A percentile compares a stretch with the other conserved stretches of the same genome.
phyloP scores from a whole-genome alignment of 495 filamentous ascomycete genomes.

The Mytilinidion resinicola region DNA sequence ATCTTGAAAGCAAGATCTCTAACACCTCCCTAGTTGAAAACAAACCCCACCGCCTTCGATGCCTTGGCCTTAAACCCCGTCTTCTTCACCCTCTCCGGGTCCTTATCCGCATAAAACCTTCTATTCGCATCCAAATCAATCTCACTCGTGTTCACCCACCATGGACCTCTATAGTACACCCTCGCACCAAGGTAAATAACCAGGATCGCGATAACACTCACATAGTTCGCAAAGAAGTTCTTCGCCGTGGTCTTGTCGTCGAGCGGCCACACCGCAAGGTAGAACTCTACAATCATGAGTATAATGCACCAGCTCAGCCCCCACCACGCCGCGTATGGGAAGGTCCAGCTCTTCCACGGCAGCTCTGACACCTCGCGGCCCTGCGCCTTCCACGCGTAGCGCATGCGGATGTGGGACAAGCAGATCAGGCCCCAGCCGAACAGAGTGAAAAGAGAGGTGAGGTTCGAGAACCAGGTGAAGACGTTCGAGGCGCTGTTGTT shows the following conservation, averaged over 20 bases:
- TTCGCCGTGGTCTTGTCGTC: conserved; percentile 7
- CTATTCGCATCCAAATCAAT: conserved; percentile 26
- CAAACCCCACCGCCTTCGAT: conserved; percentile 2
- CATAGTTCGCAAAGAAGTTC: conserved; percentile 28
- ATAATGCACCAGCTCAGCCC: conserved; percentile 28
- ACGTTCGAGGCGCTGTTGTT: conserved; percentile 11
- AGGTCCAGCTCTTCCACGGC: conserved; percentile 31
- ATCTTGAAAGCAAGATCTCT: no score
- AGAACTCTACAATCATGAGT: conserved; percentile 28
- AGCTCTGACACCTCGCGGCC: conserved; percentile 19
- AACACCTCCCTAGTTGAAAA: conserved; percentile 7
- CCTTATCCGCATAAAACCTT: conserved; percentile 21
- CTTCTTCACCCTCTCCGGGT: conserved; percentile 15
- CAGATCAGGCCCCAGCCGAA: conserved; percentile 33
- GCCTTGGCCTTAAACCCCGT: conserved; percentile 5
- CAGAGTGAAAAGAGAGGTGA: conserved; percentile 15
- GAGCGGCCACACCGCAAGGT: conserved; percentile 27
- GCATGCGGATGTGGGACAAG: conserved; percentile 30
- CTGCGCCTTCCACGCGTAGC: conserved; percentile 26
- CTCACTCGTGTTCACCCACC: conserved; percentile 17
- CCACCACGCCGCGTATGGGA: conserved; percentile 27
- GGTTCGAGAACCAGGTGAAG: conserved; percentile 2
- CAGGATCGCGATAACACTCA: conserved; percentile 21
- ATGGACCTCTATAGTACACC: conserved; percentile 21
- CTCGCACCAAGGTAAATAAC: conserved; percentile 27